Conservation (phyloP, 2,329 filamentous ascomycete species). For the Colletotrichum lini region DNA sequence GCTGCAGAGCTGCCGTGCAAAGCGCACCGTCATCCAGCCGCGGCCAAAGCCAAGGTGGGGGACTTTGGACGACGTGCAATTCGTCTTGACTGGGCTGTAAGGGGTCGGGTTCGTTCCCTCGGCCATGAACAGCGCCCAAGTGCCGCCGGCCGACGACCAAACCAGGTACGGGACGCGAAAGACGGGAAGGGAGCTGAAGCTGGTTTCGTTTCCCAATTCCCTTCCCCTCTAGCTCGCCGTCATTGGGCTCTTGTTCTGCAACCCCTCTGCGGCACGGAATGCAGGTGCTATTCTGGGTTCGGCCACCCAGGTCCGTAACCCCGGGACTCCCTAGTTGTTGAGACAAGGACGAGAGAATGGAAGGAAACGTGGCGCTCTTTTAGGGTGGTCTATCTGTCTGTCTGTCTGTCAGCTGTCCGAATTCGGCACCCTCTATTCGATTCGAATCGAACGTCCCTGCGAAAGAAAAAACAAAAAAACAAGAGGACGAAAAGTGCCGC, state of each 20-base stretch:
- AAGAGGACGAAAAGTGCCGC: neutral
- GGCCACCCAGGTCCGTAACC: constrained; percentile 17
- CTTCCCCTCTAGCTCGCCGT: neutral
- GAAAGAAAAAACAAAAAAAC: too few relatives aligned
- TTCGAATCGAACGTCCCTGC: neutral
- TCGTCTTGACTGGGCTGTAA: constrained; percentile 17
- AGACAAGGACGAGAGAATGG: neutral
- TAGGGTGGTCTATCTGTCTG: too few relatives aligned
- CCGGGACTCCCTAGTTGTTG: neutral
- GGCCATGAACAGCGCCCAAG: constrained; percentile 24
- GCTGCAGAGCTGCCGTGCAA: neutral
- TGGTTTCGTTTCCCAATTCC: constrained; percentile 21
- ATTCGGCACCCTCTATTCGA: neutral
- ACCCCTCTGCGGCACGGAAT: neutral
- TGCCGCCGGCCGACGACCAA: neutral
- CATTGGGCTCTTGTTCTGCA: neutral
- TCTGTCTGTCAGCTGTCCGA: too few relatives aligned
- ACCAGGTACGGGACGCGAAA: constrained; percentile 12
- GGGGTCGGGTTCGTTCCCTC: neutral
- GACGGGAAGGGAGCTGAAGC: constrained; percentile 20
- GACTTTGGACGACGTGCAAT: constrained; percentile 7
- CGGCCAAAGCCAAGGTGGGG: neutral
- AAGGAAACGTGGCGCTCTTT: neutral
- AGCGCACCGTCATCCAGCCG: neutral
- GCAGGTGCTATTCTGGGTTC: constrained; percentile 7